Percentiles rank a stretch among this genome's conserved stretches.
Evolutionary conservation across 1,284 basidiomycete genomes (phyloP).

Genomic region (Phenoliferia sp.): DNA sequence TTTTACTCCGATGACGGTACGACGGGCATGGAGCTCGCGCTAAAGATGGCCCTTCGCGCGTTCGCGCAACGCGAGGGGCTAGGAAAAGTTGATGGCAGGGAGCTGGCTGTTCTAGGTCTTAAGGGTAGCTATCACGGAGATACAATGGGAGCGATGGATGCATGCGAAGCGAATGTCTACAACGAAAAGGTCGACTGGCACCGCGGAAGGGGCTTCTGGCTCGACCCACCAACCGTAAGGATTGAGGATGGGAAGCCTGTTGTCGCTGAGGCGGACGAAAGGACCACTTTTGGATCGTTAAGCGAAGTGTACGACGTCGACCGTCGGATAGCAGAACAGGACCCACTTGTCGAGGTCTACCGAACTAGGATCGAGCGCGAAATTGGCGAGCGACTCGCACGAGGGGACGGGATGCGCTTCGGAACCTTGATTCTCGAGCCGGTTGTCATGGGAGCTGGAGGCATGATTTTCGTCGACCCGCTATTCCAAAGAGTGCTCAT

Average conservation of each 20-base stretch:
- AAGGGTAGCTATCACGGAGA: conserved; percentile 97
- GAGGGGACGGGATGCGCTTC: conserved; percentile 45
- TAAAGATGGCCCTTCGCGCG: conserved; percentile 92
- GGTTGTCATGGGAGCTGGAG: conserved; percentile 88
- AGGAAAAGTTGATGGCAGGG: conserved; percentile 13
- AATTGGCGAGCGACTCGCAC: conserved; percentile 6
- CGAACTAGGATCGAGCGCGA: conserved; percentile 52
- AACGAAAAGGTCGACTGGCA: conserved; percentile 89
- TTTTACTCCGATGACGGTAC: conserved; percentile 94
- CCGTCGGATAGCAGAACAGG: conserved; percentile 52
- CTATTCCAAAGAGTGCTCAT: conserved; percentile 87
- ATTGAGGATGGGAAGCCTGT: conserved; percentile 60
- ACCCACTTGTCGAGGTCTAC: conserved; percentile 62
- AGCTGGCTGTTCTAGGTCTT: conserved; percentile 73
- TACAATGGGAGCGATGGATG: conserved; percentile 97
- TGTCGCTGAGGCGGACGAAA: conserved; percentile 26
- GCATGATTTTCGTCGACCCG: conserved; percentile 97
- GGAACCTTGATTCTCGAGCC: conserved; percentile 85
- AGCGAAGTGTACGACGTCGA: conserved; percentile 68
- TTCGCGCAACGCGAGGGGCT: conserved; percentile 53
- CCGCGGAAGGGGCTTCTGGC: conserved; percentile 84
- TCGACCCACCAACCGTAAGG: conserved; percentile 76
- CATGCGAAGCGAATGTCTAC: conserved; percentile 79
- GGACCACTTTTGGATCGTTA: conserved; percentile 48
- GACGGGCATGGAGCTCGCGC: conserved; percentile 90